Evolutionary conservation across 257 asterid genomes (phyloP).

Genomic region (Solanum bukasovii): DNA sequence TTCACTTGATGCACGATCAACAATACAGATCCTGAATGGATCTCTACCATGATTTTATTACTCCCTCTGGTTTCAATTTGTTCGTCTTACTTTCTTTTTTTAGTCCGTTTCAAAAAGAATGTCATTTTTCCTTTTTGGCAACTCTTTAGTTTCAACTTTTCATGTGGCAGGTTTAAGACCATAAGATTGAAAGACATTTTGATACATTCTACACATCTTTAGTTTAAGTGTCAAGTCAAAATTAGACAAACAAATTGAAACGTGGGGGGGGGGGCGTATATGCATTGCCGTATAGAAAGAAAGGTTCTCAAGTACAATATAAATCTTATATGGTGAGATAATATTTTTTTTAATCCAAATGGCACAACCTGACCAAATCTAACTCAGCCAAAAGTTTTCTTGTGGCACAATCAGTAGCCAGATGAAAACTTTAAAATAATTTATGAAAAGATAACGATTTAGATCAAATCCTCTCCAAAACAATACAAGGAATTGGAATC

Average conservation of each 20-base stretch:
- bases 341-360: not conserved
- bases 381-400: not conserved
- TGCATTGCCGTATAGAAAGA: not conserved
- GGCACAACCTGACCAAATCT: not conserved
- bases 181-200: not conserved
- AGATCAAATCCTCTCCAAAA: not conserved
- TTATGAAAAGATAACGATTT: not conserved
- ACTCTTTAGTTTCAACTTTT: not conserved
- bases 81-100: not conserved
- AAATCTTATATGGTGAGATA: not conserved
- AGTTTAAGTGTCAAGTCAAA: not conserved
- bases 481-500: not conserved
- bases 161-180: not conserved
- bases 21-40: not conserved
- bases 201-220: not conserved
- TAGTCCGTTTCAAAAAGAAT: not conserved
- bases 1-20: not conserved
- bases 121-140: not conserved
- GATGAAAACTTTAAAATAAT: not conserved
- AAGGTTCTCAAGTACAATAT: not conserved
- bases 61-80: not conserved
- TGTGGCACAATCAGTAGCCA: not conserved
- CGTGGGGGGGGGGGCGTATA: not conserved
- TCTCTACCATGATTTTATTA: not conserved
- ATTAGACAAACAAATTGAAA: not conserved